A percentile compares a stretch with the other conserved stretches of the same genome.
These are phyloP conservation scores for Dendrobium catenatum DNA, from an alignment of 106 monocot genomes.

Conservation along the genomic window DNA sequence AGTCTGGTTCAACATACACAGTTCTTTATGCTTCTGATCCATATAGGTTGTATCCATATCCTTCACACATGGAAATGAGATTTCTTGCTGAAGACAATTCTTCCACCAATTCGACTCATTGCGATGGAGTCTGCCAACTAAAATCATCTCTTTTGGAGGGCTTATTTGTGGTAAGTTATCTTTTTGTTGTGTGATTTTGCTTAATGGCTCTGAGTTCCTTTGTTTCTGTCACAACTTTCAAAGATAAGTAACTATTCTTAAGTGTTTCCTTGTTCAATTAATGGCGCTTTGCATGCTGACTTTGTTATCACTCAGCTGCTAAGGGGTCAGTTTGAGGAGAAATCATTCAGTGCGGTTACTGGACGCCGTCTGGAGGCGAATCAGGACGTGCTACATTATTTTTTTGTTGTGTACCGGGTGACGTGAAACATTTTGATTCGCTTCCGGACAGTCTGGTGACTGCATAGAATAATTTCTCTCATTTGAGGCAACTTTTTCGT, in stretches of 20 bases:
- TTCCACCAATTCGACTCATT: constrained; percentile 26
- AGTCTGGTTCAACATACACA: constrained; percentile 45
- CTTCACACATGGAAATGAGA: constrained; percentile 19
- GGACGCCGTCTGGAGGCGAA: too few relatives aligned
- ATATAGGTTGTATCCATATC: constrained; percentile 12
- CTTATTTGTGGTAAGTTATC: constrained; percentile 48
- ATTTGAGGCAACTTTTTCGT: too few relatives aligned
- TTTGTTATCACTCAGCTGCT: too few relatives aligned
- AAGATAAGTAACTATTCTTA: background rate
- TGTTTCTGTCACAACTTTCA: background rate
- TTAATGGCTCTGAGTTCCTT: background rate
- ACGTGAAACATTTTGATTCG: too few relatives aligned
- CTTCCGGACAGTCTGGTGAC: too few relatives aligned
- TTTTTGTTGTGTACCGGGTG: too few relatives aligned
- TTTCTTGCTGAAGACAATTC: constrained; percentile 42
- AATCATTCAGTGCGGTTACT: too few relatives aligned
- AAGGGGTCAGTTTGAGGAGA: too few relatives aligned
- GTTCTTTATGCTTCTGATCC: constrained; percentile 59
- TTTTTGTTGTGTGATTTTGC: background rate
- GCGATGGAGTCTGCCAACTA: constrained; percentile 48
- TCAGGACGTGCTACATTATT: too few relatives aligned
- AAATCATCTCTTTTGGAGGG: constrained; percentile 63
- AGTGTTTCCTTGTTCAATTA: background rate
- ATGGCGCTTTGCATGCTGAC: too few relatives aligned
- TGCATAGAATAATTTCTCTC: too few relatives aligned